Evolutionary conservation across 768 basidiomycete species (phyloP), one percentile per base, ranked within the genome.

Genomic region (Phaeotremella fagi): DNA sequence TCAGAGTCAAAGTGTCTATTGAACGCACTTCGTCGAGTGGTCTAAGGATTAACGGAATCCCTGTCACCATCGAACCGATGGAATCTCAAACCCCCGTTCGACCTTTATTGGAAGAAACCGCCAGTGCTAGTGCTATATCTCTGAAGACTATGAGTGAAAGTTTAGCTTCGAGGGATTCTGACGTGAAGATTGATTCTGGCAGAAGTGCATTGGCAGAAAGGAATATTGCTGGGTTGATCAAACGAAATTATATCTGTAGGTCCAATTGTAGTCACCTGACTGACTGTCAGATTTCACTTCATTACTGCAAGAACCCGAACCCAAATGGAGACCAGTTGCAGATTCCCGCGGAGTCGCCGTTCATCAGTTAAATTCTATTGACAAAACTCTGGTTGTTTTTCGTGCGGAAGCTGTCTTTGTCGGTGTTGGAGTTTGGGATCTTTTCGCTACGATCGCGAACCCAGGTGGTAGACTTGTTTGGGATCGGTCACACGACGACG

Each of bases 361-460:
- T 31, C 90, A 91, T 3, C 92, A 97, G 71, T 82, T 98, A 7
- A 88, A 97, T 71, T 94, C 91, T 0, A 97, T 98, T 55, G 95
- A 99, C 73, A 90, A 90, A 24, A 97, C 94, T 0, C 77, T 98
- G 51, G 87, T 97, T 4, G 91, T 99, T 2, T 98, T 90, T 71
- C 83, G 90, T 20, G 92, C 95, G 1, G 91, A 97, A 75, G 94
- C 94, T 1, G 92, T 91, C 0, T 97, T 98, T 68, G 92, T 98
- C 29, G 94, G 92, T 20, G 85, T 98, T 3, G 85, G 88, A 2
- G 78, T 99, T 1, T 98, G 94, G 94, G 95, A 99, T 71, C 77
- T 98, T 18, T 94, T 86, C 59, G 85, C 85, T 22, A 84, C 86
- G 1, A 84, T 98, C 26, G 81, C 84, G n/a, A 88, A 86, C 22